These are phyloP conservation scores for Fusarium continuum DNA, from an alignment of 2,329 filamentous ascomycete genomes.

Conservation along the genomic window DNA sequence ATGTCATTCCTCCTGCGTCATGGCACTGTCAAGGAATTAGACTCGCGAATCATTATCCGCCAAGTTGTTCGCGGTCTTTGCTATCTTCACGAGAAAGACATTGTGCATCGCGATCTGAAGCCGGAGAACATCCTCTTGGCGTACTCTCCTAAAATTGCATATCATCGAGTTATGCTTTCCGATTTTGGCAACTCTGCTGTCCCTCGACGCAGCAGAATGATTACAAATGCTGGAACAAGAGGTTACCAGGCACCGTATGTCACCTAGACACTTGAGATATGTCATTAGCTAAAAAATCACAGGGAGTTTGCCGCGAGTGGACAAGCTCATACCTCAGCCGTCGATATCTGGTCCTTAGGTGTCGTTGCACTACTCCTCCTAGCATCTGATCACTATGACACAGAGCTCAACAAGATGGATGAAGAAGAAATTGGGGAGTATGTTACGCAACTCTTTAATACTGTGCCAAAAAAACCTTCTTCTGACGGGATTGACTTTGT, in stretches of 20 bases:
- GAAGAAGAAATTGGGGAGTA: slow-evolving; percentile 40
- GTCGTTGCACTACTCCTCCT: slow-evolving; percentile 54
- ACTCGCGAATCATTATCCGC: slow-evolving; percentile 56
- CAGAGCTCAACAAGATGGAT: slow-evolving; percentile 42
- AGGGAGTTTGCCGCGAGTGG: slow-evolving; percentile 51
- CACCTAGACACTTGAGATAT: too few relatives aligned
- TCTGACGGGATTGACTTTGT: slow-evolving; percentile 44
- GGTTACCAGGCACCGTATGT: slow-evolving; percentile 60
- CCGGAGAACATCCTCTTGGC: slow-evolving; percentile 63
- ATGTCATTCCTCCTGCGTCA: slow-evolving; percentile 58
- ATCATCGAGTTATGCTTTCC: slow-evolving; percentile 59
- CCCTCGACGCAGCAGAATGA: slow-evolving; percentile 53
- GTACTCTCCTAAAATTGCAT: slow-evolving; percentile 54
- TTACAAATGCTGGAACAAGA: slow-evolving; percentile 56
- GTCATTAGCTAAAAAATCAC: neutral
- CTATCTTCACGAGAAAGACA: slow-evolving; percentile 60
- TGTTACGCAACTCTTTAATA: slow-evolving; percentile 29
- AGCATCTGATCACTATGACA: slow-evolving; percentile 36
- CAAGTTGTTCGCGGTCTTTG: slow-evolving; percentile 58
- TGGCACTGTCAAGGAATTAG: slow-evolving; percentile 50
- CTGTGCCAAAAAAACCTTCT: slow-evolving; percentile 31
- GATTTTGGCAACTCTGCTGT: slow-evolving; percentile 62
- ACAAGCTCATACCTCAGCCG: slow-evolving; percentile 47
- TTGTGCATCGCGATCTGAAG: slow-evolving; percentile 64
- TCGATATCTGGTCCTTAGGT: slow-evolving; percentile 65